phyloP scores from a whole-genome alignment of 176 grass and related monocot species.

The Themeda triandra region DNA sequence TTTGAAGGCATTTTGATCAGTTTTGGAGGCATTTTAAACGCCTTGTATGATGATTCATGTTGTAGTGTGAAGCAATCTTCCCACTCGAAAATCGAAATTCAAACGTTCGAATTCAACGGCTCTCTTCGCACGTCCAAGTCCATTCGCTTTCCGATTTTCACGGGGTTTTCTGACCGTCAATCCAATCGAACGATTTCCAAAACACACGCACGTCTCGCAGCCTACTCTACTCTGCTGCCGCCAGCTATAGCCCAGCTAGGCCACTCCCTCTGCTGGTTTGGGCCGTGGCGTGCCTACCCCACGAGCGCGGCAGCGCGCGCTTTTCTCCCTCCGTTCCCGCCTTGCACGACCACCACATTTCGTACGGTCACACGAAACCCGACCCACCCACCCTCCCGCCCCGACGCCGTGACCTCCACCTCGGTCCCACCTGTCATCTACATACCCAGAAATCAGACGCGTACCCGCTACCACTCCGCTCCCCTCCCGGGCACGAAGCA shows the following conservation, averaged over 20 bases:
- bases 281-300: neutral
- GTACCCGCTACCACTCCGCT: neutral
- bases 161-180: neutral
- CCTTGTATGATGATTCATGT: no score
- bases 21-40: no score
- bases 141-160: neutral
- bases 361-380: neutral
- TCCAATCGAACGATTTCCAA: neutral
- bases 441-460: neutral
- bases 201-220: neutral
- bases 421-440: neutral
- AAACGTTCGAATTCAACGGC: neutral
- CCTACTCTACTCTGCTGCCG: no score
- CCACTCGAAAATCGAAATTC: no score
- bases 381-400: neutral
- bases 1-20: no score
- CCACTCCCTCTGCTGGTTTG: neutral
- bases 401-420: fast-evolving
- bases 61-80: no score
- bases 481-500: neutral
- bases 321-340: neutral
- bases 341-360: neutral
- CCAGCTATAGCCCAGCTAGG: neutral
- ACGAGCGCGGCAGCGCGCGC: neutral
- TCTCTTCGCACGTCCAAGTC: no score